Conservation (phyloP, 140 eudicot species). For the Oenanthe javanica region DNA sequence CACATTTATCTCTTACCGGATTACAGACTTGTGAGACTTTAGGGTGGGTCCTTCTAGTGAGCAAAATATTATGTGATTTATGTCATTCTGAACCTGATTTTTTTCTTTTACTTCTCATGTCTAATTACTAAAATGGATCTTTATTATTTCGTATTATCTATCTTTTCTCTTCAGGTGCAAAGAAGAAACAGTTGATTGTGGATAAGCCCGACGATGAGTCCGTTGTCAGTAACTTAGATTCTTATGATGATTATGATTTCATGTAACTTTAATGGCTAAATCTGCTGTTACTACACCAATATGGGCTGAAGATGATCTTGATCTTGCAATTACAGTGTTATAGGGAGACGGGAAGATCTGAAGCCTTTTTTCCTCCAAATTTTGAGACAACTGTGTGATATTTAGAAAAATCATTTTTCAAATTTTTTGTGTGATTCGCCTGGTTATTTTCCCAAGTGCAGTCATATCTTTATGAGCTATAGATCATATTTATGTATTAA, state of each 20-base stretch:
- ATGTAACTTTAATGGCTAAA: conserved; percentile 39
- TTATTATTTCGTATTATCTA: not conserved
- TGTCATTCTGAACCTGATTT: not conserved
- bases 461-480: not conserved
- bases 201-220: conserved; percentile 78
- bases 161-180: conserved; percentile 38
- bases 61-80: not conserved
- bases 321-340: not conserved
- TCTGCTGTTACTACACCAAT: not conserved
- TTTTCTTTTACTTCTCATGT: not conserved
- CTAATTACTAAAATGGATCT: not conserved
- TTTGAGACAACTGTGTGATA: conserved; percentile 5
- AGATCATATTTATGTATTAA: not conserved
- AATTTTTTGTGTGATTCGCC: not conserved
- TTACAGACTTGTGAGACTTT: not conserved
- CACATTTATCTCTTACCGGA: not conserved
- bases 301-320: not conserved
- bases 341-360: not conserved
- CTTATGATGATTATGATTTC: conserved; percentile 71
- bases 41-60: not conserved
- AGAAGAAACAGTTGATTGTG: conserved; percentile 76
- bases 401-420: not conserved
- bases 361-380: not conserved
- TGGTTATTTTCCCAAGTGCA: not conserved
- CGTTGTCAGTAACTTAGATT: conserved; percentile 34